These are phyloP conservation scores for Kazachstania taianensis DNA, from an alignment of 805 yeast genomes.

Conservation along the genomic window DNA sequence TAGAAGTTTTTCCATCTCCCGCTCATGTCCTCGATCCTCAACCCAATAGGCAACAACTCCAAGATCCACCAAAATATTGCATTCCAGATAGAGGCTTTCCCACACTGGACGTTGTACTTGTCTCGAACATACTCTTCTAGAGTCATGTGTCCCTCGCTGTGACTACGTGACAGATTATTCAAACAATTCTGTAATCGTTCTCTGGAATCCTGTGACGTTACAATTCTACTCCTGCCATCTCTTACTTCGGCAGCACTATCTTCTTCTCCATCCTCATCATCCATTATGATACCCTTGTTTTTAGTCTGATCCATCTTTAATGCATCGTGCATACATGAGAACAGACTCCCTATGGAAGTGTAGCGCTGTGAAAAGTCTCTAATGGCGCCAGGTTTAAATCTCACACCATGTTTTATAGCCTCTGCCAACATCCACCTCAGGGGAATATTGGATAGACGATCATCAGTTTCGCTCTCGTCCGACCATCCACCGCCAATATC, in stretches of 20 bases:
- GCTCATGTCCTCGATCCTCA: slow-evolving; percentile 36
- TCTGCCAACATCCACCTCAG: slow-evolving; percentile 53
- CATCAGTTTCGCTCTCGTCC: slow-evolving; percentile 33
- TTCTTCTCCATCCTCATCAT: background rate
- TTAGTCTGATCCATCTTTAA: slow-evolving; percentile 23
- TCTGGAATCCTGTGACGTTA: background rate
- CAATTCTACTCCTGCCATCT: background rate
- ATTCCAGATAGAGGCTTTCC: slow-evolving; percentile 5
- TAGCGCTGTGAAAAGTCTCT: slow-evolving; percentile 33
- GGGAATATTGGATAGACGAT: slow-evolving; percentile 38
- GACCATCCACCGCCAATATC: slow-evolving; percentile 66
- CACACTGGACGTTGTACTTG: slow-evolving; percentile 4
- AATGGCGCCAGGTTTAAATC: slow-evolving; percentile 34
- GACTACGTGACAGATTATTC: background rate
- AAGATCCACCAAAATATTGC: slow-evolving; percentile 48
- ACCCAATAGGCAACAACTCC: slow-evolving; percentile 51
- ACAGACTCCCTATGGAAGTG: slow-evolving; percentile 33
- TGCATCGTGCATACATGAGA: slow-evolving; percentile 46
- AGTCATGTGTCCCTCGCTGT: background rate
- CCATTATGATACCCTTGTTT: background rate
- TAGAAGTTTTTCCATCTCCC: slow-evolving; percentile 43
- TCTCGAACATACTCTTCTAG: background rate
- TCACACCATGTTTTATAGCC: slow-evolving; percentile 41
- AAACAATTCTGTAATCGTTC: background rate
- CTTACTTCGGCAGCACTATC: background rate